A percentile compares a stretch with the other conserved stretches of the same genome.
phyloP scores from a whole-genome alignment of 805 yeast genomes.

The Wickerhamomyces chaumierensis region DNA sequence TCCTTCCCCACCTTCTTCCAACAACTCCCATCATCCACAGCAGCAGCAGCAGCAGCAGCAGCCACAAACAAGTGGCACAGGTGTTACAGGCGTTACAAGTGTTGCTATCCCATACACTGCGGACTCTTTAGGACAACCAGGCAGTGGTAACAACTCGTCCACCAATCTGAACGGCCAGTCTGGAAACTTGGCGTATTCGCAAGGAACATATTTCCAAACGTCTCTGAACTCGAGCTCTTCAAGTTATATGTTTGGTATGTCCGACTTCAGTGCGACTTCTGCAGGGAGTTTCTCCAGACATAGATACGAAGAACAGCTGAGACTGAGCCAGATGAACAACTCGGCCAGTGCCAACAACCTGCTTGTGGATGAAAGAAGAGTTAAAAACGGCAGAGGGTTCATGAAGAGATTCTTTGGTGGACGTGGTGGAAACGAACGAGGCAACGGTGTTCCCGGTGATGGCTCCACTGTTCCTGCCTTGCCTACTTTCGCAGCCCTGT shows the following conservation, averaged over 20 bases:
- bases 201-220: constrained; percentile 36
- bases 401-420: constrained; percentile 8
- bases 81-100: not conserved
- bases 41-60: no score
- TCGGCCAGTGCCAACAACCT: constrained; percentile 18
- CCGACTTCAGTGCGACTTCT: constrained; percentile 78
- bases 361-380: constrained; percentile 14
- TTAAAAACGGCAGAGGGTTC: constrained; percentile 9
- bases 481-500: no score
- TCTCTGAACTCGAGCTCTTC: constrained; percentile 32
- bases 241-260: constrained; percentile 26
- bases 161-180: constrained; percentile 4
- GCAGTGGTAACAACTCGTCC: not conserved
- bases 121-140: not conserved
- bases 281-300: constrained; percentile 81
- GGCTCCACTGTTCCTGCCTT: no score
- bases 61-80: no score
- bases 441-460: no score
- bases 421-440: no score
- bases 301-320: constrained; percentile 32
- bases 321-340: constrained; percentile 6
- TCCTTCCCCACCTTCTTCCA: not conserved
- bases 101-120: not conserved
- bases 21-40: not conserved
- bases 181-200: constrained; percentile 22